Percentiles rank a stretch among this genome's conserved stretches.
Evolutionary conservation across 805 yeast species (phyloP).

Genomic region (Metschnikowia rubicola): DNA sequence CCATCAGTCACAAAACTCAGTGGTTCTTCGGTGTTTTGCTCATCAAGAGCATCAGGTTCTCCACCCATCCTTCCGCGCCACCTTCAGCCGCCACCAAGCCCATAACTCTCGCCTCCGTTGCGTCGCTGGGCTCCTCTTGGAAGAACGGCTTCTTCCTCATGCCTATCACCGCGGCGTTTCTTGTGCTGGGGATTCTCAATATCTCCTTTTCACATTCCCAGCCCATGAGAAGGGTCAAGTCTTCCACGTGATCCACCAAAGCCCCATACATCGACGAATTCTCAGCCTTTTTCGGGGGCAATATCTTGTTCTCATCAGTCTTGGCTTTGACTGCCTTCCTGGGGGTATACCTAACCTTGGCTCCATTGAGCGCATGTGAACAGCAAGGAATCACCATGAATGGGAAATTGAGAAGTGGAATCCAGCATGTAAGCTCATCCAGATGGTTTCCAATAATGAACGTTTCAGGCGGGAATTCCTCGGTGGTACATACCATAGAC

Average conservation of each 20-base stretch:
- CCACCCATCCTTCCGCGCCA: conserved; percentile 90
- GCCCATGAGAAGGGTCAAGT: conserved; percentile 63
- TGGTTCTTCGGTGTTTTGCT: conserved; percentile 72
- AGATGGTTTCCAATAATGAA: conserved; percentile 93
- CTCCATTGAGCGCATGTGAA: conserved; percentile 82
- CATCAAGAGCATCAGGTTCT: conserved; percentile 68
- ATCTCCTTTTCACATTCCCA: conserved; percentile 85
- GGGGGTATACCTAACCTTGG: conserved; percentile 60
- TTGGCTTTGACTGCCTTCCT: conserved; percentile 20
- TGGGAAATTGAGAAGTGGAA: conserved; percentile 82
- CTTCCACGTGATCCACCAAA: conserved; percentile 79
- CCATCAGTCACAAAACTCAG: conserved; percentile 19
- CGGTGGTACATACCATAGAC: conserved; percentile 49
- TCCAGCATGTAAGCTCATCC: conserved; percentile 94
- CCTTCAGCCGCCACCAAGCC: conserved; percentile 74
- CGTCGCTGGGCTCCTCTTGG: conserved; percentile 28
- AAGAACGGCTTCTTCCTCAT: conserved; percentile 31
- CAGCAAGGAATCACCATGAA: conserved; percentile 94
- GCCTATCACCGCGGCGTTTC: conserved; percentile 89
- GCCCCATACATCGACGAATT: conserved; percentile 73
- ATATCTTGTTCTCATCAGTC: not conserved
- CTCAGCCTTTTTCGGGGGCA: not conserved
- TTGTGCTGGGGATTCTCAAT: conserved; percentile 88
- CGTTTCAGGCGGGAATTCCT: conserved; percentile 65
- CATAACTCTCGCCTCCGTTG: conserved; percentile 41